phyloP scores from a whole-genome alignment of 805 yeast genomes.

The Yarrowia alimentaria region DNA sequence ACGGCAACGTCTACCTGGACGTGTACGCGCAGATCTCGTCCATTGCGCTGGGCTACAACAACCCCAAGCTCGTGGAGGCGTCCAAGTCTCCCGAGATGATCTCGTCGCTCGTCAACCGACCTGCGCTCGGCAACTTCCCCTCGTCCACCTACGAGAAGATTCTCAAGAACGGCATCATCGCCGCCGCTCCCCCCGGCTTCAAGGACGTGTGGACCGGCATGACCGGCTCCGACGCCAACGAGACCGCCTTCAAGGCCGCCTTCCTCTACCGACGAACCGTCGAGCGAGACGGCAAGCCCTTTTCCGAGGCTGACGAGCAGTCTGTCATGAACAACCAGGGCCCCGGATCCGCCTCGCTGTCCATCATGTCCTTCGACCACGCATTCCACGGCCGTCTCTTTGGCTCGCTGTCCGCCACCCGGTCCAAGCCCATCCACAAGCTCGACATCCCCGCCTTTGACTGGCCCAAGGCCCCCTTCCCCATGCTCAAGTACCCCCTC shows the following conservation, averaged over 20 bases:
- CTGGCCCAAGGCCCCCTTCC: slow-evolving; percentile 97
- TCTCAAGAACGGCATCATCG: slow-evolving; percentile 57
- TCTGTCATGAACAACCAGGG: slow-evolving; percentile 76
- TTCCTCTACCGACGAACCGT: slow-evolving; percentile 73
- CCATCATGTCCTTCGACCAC: slow-evolving; percentile 79
- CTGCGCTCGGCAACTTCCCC: slow-evolving; percentile 82
- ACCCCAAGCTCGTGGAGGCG: slow-evolving; percentile 67
- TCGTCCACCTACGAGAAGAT: slow-evolving; percentile 54
- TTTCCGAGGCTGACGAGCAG: slow-evolving; percentile 62
- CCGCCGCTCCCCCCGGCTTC: slow-evolving; percentile 78
- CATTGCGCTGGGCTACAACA: slow-evolving; percentile 81
- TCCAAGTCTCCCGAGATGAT: slow-evolving; percentile 70
- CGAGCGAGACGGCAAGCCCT: slow-evolving; percentile 59
- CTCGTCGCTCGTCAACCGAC: slow-evolving; percentile 74
- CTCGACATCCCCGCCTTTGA: slow-evolving; percentile 82
- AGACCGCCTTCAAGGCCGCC: slow-evolving; percentile 85
- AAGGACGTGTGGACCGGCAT: slow-evolving; percentile 73
- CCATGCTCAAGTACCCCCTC: slow-evolving; percentile 79
- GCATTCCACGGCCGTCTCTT: slow-evolving; percentile 95
- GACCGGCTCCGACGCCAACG: slow-evolving; percentile 87
- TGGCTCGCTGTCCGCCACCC: slow-evolving; percentile 86
- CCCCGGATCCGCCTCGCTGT: slow-evolving; percentile 87
- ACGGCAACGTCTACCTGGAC: slow-evolving; percentile 73
- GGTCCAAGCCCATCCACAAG: slow-evolving; percentile 94
- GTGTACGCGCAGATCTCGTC: slow-evolving; percentile 83